These are phyloP conservation scores for Wickerhamomyces sp. DNA, from an alignment of 1,139 yeast species.

Conservation along the genomic window DNA sequence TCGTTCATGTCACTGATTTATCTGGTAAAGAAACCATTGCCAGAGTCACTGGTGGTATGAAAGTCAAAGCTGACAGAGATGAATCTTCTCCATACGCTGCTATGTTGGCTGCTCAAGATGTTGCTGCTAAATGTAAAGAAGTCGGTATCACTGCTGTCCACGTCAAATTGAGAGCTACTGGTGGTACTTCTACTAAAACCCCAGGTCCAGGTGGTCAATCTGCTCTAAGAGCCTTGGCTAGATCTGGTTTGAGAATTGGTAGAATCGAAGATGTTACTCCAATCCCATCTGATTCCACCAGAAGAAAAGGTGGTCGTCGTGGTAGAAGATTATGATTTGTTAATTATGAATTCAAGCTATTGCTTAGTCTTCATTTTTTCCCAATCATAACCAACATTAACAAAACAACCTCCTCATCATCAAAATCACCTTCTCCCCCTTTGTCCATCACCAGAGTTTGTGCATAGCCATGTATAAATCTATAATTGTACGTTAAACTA, in stretches of 20 bases:
- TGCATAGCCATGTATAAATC: too few species aligned
- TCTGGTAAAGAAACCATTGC: conserved; percentile 99
- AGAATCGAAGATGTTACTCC: conserved; percentile 99
- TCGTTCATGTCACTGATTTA: conserved; percentile 99
- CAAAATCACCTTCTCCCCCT: too few species aligned
- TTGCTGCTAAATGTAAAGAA: conserved; percentile 98
- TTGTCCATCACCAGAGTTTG: too few species aligned
- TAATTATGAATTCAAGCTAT: too few species aligned
- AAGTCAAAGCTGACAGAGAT: conserved; percentile 99
- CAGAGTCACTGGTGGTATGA: conserved; percentile 99
- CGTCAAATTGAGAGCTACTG: conserved; percentile 99
- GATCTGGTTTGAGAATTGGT: conserved; percentile 99
- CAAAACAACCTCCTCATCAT: too few species aligned
- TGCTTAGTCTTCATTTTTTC: too few species aligned
- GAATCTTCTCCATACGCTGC: conserved; percentile 99
- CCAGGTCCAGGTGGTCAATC: conserved; percentile 99
- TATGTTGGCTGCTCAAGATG: conserved; percentile 99
- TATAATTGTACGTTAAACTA: too few species aligned
- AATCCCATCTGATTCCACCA: conserved; percentile 99
- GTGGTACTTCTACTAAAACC: conserved; percentile 99
- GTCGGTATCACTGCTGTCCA: conserved; percentile 99
- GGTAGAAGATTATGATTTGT: conserved; percentile 99
- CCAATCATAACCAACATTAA: too few species aligned
- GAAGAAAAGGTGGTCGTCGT: conserved; percentile 99
- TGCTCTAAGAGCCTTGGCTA: conserved; percentile 99